Percentiles rank a stretch among this genome's conserved stretches.
phyloP scores from a whole-genome alignment of 2,329 filamentous ascomycete species.

The Microdochium paspali region DNA sequence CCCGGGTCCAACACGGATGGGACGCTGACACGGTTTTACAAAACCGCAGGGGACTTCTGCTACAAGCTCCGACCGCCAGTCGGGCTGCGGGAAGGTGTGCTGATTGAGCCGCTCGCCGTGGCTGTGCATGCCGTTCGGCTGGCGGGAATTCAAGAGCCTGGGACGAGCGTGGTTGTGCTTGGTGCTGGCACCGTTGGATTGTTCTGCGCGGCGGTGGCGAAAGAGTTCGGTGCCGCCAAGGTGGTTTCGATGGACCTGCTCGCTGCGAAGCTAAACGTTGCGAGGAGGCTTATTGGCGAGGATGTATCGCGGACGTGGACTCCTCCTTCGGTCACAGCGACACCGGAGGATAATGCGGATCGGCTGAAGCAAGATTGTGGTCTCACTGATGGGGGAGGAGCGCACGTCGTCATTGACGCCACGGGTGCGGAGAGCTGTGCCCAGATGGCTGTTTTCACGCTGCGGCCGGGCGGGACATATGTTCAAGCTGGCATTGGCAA shows the following conservation, averaged over 20 bases:
- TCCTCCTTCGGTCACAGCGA: slow-evolving; percentile 8
- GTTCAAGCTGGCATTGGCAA: slow-evolving; percentile 1
- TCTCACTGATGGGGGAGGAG: slow-evolving; percentile 43
- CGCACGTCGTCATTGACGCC: background rate
- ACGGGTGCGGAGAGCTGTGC: background rate
- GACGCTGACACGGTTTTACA: slow-evolving; percentile 2
- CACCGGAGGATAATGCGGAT: slow-evolving; percentile 62
- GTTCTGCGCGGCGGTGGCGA: slow-evolving; percentile 77
- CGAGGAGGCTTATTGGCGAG: slow-evolving; percentile 50
- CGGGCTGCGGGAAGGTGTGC: background rate
- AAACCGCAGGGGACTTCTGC: background rate
- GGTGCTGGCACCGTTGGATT: slow-evolving; percentile 82
- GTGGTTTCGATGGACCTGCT: slow-evolving; percentile 84
- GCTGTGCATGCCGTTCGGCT: slow-evolving; percentile 1
- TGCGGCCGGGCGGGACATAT: background rate
- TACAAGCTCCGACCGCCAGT: background rate
- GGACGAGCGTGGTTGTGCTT: slow-evolving; percentile 73
- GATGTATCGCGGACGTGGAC: slow-evolving; percentile 22
- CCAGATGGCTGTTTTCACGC: background rate
- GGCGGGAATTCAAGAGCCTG: slow-evolving; percentile 38
- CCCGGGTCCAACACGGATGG: slow-evolving; percentile 4
- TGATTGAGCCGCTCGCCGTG: background rate
- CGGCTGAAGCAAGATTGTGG: slow-evolving; percentile 54
- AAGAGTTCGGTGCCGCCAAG: slow-evolving; percentile 72
- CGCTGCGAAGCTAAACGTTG: slow-evolving; percentile 68